Conservation (phyloP, 176 grass and related monocot species). For the Raddia guianensis region DNA sequence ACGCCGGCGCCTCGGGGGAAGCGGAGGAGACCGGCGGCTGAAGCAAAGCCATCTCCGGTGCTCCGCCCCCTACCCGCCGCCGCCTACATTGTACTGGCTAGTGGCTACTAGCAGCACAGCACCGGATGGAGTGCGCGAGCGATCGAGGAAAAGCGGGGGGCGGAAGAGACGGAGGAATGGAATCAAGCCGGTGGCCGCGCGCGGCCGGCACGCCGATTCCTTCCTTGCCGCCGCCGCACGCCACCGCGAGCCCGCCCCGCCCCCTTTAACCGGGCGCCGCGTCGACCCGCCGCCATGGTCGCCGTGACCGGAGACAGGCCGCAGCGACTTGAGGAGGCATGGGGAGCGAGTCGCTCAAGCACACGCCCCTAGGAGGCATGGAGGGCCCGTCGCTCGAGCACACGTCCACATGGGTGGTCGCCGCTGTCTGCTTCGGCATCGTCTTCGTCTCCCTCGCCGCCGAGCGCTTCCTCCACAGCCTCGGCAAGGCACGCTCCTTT, state of each 20-base stretch:
- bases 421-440: conserved; percentile 67
- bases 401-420: conserved; percentile 84
- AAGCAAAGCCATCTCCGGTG: conserved; percentile 13
- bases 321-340: background rate
- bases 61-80: background rate
- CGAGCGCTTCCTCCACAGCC: conserved; percentile 77
- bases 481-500: conserved; percentile 61
- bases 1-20: background rate
- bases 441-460: conserved; percentile 67
- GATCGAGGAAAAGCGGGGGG: background rate
- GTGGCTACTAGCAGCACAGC: background rate
- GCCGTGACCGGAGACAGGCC: background rate
- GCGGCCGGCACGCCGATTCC: conserved; percentile 37
- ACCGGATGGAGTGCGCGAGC: background rate
- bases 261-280: conserved; percentile 31
- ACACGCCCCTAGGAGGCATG: conserved; percentile 49
- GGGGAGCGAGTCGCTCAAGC: conserved; percentile 40
- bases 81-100: background rate
- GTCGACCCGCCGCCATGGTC: background rate
- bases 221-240: conserved; percentile 33
- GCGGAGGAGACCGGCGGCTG: conserved; percentile 20
- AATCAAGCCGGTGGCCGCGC: conserved; percentile 31
- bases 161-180: background rate
- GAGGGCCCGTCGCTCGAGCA: conserved; percentile 42
- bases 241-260: background rate